These are phyloP conservation scores for Ogataea nonfermentans DNA, from an alignment of 805 yeast genomes.

Conservation along the genomic window DNA sequence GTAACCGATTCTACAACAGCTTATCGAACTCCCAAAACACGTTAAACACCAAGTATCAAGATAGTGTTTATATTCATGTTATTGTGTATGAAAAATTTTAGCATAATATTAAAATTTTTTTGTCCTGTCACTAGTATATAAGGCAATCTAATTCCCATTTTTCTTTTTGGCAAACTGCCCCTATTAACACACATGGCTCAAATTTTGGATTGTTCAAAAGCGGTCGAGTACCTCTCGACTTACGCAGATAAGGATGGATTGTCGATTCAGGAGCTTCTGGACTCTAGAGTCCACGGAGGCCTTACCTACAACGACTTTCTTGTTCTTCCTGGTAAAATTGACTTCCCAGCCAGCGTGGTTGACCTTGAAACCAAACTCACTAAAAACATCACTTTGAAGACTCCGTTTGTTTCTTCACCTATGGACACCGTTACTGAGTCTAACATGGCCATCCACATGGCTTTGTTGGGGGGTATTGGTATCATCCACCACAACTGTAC, in stretches of 20 bases:
- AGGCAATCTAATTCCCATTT: conserved; percentile 7
- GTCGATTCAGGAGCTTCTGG: conserved; percentile 79
- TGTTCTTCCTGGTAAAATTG: conserved; percentile 91
- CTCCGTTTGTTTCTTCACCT: conserved; percentile 97
- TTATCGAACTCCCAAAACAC: too few relatives aligned
- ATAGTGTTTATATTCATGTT: too few relatives aligned
- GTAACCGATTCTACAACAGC: too few relatives aligned
- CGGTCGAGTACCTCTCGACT: conserved; percentile 61
- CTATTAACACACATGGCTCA: conserved; percentile 11
- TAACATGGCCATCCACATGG: conserved; percentile 98
- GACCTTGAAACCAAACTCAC: conserved; percentile 83
- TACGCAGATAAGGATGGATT: conserved; percentile 83
- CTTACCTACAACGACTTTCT: conserved; percentile 96
- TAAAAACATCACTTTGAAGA: conserved; percentile 83
- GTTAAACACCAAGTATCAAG: too few relatives aligned
- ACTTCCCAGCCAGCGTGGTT: conserved; percentile 79
- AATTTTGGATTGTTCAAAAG: conserved; percentile 48
- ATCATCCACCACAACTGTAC: conserved; percentile 97
- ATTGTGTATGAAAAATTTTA: conserved; percentile 6
- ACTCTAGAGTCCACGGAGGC: conserved; percentile 89
- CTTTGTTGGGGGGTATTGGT: conserved; percentile 98
- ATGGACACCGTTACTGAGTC: conserved; percentile 99
- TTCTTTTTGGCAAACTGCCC: conserved; percentile 29
- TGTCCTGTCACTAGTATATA: conserved; percentile 11
- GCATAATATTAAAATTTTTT: conserved; percentile 1